A percentile compares a stretch with the other conserved stretches of the same genome.
Conservation (phyloP, 257 asterid genomes). For the Jasminum sambac region DNA sequence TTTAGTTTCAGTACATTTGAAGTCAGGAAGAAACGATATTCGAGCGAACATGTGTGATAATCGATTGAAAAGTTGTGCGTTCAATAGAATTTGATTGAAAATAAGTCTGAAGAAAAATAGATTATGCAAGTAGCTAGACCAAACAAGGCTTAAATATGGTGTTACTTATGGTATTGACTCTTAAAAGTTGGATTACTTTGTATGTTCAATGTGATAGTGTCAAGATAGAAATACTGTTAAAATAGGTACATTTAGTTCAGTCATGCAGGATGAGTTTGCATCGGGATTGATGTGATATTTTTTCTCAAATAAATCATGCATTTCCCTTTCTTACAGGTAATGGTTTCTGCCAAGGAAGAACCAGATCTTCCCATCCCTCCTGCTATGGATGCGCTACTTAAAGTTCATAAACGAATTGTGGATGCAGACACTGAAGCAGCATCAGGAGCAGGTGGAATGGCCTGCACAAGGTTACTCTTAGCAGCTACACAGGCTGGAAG, state of each 20-base stretch:
- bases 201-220: neutral
- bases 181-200: neutral
- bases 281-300: conserved; percentile 9
- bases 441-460: conserved; percentile 47
- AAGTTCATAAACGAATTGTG: conserved; percentile 71
- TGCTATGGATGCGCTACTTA: conserved; percentile 84
- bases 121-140: too few relatives aligned
- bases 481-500: conserved; percentile 93
- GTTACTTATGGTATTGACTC: neutral
- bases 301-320: conserved; percentile 16
- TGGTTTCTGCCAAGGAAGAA: conserved; percentile 88
- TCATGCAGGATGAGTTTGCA: neutral
- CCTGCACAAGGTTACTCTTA: conserved; percentile 76
- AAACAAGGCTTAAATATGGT: too few relatives aligned
- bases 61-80: too few relatives aligned
- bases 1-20: neutral
- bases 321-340: conserved; percentile 48
- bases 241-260: neutral
- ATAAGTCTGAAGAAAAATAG: too few relatives aligned
- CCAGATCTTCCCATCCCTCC: conserved; percentile 76
- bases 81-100: too few relatives aligned
- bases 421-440: conserved; percentile 61
- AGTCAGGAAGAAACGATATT: too few relatives aligned
- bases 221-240: neutral
- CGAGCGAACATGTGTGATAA: too few relatives aligned